Evolutionary conservation across 1,284 basidiomycete genomes (phyloP).

Genomic region (Farysia itapuensis): DNA sequence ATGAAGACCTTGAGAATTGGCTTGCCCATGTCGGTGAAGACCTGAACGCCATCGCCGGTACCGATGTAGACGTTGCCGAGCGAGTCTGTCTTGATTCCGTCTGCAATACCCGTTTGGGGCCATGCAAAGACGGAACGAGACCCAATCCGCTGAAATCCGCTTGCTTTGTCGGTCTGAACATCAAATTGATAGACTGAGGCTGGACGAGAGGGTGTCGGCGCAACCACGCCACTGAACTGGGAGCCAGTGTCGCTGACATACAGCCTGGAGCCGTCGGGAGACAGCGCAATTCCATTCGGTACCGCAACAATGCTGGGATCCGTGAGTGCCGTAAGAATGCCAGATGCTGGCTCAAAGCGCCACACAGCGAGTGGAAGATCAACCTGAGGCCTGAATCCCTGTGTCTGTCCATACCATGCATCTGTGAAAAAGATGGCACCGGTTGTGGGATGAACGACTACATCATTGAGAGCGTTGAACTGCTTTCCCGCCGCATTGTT

Average conservation of each 20-base stretch:
- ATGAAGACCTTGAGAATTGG: slow-evolving; percentile 4
- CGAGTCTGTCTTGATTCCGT: slow-evolving; percentile 67
- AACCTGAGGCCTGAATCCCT: slow-evolving; percentile 1
- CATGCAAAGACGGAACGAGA: slow-evolving; percentile 75
- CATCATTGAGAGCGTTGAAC: slow-evolving; percentile 79
- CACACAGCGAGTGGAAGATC: slow-evolving; percentile 1
- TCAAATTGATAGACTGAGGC: slow-evolving; percentile 70
- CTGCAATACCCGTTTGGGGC: slow-evolving; percentile 69
- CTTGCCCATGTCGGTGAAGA: slow-evolving; percentile 2
- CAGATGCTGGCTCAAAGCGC: slow-evolving; percentile 58
- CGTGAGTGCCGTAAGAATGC: slow-evolving; percentile 68
- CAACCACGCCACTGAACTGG: slow-evolving; percentile 60
- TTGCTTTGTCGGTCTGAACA: slow-evolving; percentile 59
- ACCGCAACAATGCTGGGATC: slow-evolving; percentile 67
- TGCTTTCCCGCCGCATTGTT: slow-evolving; percentile 72
- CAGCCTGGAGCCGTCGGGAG: slow-evolving; percentile 68
- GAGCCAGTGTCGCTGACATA: slow-evolving; percentile 66
- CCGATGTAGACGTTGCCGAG: slow-evolving; percentile 72
- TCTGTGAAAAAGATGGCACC: slow-evolving; percentile 74
- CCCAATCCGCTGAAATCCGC: slow-evolving; percentile 63
- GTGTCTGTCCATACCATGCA: slow-evolving; percentile 60
- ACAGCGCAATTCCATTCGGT: slow-evolving; percentile 72
- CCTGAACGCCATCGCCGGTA: slow-evolving; percentile 50
- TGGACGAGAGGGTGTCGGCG: not conserved
- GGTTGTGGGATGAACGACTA: slow-evolving; percentile 71